Base-by-base conservation (phyloP, 768 basidiomycete genomes). In the Coprinopsis marcescibilis region DNA sequence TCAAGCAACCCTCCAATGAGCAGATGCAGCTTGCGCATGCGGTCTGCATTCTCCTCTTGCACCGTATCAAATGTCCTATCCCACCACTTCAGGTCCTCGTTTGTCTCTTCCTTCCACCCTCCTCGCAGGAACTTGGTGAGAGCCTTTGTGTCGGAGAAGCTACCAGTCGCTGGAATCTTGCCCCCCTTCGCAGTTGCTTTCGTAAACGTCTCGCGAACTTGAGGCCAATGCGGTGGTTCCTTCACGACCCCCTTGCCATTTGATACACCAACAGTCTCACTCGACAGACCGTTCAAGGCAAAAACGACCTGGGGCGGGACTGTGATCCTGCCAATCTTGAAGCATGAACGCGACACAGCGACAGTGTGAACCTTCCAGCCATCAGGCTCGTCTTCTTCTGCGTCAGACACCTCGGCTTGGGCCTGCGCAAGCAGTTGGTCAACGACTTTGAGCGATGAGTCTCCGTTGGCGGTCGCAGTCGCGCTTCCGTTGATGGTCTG, bases 321-420 rank as follows among this genome's bases (percentile, higher is more conserved):
- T n/a, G 84, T 88, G 52, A 49, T 49, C 1, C 85, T 74, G 0
- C 80, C 83, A 23, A 73, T 57, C 59, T 89, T 89, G 72, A 80
- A 86, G 57, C 83, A 86, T 21, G 76, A 49, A 45, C 76, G 78
- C 19, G 81, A 80, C 47, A 89, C 64, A 40, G 74, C 69, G 50
- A 88, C 58, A 48, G 84, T 83, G 59, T 89, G 77, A 6, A 85
- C 60, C 25, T 65, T 66, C 1, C 75, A 73, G 38, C 80, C 82
- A 51, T 84, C 83, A 0, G 67, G 65, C 15, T n/a, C n/a, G n/a
- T n/a, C n/a, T 53, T 78, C 77, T 14, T 49, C 40, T 12, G 34
- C n/a, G 5, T 32, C 40, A n/a, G 35, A 25, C 5, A 34, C 20
- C 32, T 49, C 41, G 19, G 24, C 20, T 29, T 35, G 40, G 2